A percentile compares a stretch with the other conserved stretches of the same genome.
Conservation (phyloP, 108 stramenopile genomes). For the Skeletonema costatum region DNA sequence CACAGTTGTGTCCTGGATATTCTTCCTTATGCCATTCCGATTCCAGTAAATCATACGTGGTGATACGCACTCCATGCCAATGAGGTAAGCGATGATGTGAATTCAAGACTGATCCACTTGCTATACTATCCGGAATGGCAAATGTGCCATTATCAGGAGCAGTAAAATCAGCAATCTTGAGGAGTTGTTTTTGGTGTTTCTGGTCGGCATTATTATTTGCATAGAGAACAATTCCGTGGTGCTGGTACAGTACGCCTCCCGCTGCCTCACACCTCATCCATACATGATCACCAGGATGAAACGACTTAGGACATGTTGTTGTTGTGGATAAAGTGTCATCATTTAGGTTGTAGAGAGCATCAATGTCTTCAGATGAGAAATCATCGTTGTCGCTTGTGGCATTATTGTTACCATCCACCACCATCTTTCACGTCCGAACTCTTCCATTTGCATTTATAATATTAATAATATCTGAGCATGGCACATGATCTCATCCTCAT, state of each 20-base stretch:
- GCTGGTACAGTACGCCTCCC: slow-evolving; percentile 36
- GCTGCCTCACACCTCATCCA: slow-evolving; percentile 45
- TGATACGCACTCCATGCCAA: slow-evolving; percentile 13
- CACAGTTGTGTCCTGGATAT: slow-evolving; percentile 7
- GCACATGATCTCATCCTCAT: no score
- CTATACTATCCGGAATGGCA: slow-evolving; percentile 20
- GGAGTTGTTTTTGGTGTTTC: neutral
- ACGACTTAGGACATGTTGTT: neutral
- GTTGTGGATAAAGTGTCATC: neutral
- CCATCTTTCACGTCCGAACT: no score
- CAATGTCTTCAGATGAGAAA: neutral
- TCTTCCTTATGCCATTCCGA: slow-evolving; percentile 50
- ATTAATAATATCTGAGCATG: no score
- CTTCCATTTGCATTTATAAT: no score
- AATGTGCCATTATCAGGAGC: slow-evolving; percentile 15
- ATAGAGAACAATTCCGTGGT: slow-evolving; percentile 55
- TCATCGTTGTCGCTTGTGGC: neutral
- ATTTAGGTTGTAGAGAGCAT: neutral
- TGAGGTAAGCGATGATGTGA: slow-evolving; percentile 11
- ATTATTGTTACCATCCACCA: no score
- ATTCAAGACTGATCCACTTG: slow-evolving; percentile 10
- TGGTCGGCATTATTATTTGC: neutral
- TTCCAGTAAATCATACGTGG: slow-evolving; percentile 9
- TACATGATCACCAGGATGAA: slow-evolving; percentile 58
- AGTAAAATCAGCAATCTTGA: slow-evolving; percentile 47